Conservation (phyloP, 192 early-diverging fungal genomes). For the Phlyctochytrium bullatum region DNA sequence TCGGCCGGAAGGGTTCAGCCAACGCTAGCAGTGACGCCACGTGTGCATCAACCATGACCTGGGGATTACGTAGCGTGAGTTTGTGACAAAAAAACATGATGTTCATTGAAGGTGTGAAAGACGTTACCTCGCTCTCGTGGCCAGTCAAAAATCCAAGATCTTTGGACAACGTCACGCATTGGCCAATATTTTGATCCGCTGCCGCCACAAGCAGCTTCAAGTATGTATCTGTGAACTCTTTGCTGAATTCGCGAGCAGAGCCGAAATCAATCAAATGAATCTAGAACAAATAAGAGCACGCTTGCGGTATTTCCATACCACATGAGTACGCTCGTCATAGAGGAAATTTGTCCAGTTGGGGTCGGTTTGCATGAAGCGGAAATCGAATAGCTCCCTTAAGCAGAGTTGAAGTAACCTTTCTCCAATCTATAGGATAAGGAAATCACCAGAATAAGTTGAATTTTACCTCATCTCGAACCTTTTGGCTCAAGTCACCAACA, state of each 20-base stretch:
- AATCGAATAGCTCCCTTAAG: constrained; percentile 86
- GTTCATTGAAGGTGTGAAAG: no score
- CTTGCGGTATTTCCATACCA: constrained; percentile 26
- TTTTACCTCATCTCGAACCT: constrained; percentile 51
- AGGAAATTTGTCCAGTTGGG: constrained; percentile 99
- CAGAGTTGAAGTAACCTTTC: constrained; percentile 75
- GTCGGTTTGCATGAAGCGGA: constrained; percentile 98
- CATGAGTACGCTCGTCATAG: constrained; percentile 65
- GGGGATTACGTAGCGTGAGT: not conserved
- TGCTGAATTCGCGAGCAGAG: constrained; percentile 76
- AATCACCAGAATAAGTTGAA: not conserved
- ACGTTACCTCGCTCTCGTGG: constrained; percentile 70
- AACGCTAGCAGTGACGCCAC: constrained; percentile 83
- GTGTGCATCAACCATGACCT: constrained; percentile 84
- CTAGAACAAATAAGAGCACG: constrained; percentile 10
- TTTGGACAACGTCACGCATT: constrained; percentile 69
- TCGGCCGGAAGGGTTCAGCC: constrained; percentile 75
- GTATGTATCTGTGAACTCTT: constrained; percentile 75
- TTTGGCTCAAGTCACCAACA: constrained; percentile 57
- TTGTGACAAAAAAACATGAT: not conserved
- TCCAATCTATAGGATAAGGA: constrained; percentile 54
- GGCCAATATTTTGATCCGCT: constrained; percentile 67
- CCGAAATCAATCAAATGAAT: constrained; percentile 95
- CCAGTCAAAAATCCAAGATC: constrained; percentile 92
- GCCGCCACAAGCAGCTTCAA: constrained; percentile 72